Percentiles rank a stretch among this genome's conserved stretches.
phyloP scores from a whole-genome alignment of 106 monocot species.

The Dactylorhiza incarnata region DNA sequence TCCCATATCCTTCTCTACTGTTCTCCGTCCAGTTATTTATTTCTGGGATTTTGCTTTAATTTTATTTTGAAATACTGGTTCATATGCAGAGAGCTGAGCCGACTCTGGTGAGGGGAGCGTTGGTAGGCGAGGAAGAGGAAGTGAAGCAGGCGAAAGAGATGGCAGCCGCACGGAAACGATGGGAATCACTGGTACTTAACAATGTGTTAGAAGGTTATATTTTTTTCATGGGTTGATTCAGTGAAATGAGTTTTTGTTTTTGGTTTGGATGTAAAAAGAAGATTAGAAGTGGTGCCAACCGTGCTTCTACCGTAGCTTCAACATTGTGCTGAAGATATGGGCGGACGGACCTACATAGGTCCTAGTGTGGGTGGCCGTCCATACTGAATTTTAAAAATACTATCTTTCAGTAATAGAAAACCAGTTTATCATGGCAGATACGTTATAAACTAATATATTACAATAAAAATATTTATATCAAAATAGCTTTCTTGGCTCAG shows the following conservation, averaged over 20 bases:
- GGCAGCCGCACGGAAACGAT: conserved; percentile 64
- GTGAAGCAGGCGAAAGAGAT: conserved; percentile 66
- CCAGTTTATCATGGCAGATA: no score
- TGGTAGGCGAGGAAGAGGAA: conserved; percentile 50
- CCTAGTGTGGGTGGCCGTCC: no score
- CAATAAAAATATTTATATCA: no score
- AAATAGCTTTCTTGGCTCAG: no score
- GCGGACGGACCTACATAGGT: no score
- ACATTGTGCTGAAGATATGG: no score
- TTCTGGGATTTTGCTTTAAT: not conserved
- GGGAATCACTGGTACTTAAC: conserved; percentile 55
- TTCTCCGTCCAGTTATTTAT: not conserved
- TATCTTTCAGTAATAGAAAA: no score
- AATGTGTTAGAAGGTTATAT: not conserved
- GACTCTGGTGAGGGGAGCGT: conserved; percentile 26
- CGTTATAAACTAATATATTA: no score
- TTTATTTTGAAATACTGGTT: not conserved
- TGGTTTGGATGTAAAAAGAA: not conserved
- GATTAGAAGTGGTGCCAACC: no score
- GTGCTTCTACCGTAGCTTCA: no score
- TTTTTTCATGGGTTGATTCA: not conserved
- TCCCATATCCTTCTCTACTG: not conserved
- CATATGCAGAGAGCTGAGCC: conserved; percentile 19
- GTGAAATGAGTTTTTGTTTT: not conserved
- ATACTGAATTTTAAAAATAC: no score